Base-by-base conservation (phyloP, 129 eudicot genomes). In the Artemisia argyi region DNA sequence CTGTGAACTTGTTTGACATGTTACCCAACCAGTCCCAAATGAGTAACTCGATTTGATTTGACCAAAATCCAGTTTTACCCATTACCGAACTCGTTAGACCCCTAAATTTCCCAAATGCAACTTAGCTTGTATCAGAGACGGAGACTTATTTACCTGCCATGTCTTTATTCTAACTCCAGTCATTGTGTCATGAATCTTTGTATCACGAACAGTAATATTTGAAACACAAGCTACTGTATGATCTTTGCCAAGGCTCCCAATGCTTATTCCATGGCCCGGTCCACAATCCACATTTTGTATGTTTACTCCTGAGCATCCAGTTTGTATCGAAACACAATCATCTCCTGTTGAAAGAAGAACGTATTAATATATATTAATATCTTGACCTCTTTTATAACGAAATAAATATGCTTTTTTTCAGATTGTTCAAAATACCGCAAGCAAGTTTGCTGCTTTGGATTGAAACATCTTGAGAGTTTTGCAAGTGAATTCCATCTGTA, bases 401-500 rank as follows among this genome's bases (percentile, higher is more conserved):
- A 3, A 22, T 19, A 7, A 8, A 26, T 7, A 12, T 28, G 18
- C 5, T 19, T 20, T 72, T 35, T 30, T 47, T 47, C 2, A 14
- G 47, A 47, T 1, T 32, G 50, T 76, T 11, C 0, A 19, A 49
- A 19, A 1, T 88, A 91, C 96, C 97, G 32, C 92, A 86, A 28
- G 91, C 88, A 20, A 91, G 84, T 54, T 79, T 64, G 50, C 75
- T 84, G 61, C 58, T 79, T 47, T 79, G 83, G 59, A 91, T 84
- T 3, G 67, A 20, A 51, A 88, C 97, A 54, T 91, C 76, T 78
- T 84, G 81, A 65, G 96, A 78, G 85, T 88, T 88, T 76, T 81
- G 93, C 16, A 91, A 73, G 80, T 91, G 97, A 61, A 91, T 91
- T 35, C 97, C 97, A 15, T 91, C 96, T 3, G 97, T 91, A 47